Conservation (phyloP, 768 basidiomycete genomes). For the Russula dissimulans region DNA sequence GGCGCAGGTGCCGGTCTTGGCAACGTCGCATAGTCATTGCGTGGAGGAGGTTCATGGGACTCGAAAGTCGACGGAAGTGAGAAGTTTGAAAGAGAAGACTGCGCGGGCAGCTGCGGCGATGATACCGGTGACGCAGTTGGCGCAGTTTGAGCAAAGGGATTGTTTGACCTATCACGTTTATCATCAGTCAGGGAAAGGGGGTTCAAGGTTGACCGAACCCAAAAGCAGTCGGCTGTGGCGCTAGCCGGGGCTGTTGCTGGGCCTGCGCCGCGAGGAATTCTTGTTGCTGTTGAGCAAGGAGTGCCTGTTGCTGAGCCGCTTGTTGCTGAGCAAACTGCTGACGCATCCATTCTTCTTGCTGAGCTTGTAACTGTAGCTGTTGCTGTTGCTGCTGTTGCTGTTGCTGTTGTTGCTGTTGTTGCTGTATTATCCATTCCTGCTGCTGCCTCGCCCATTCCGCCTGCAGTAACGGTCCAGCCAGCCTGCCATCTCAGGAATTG, state of each 20-base stretch:
- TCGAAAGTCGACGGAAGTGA: constrained; percentile 64
- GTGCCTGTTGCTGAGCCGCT: constrained; percentile 34
- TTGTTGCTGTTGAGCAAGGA: constrained; percentile 32
- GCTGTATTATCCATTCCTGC: constrained; percentile 67
- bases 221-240: constrained; percentile 65
- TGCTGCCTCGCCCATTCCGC: constrained; percentile 41
- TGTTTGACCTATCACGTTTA: constrained; percentile 61
- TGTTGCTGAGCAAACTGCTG: constrained; percentile 57
- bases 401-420: constrained; percentile 40
- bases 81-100: constrained; percentile 41
- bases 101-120: constrained; percentile 26
- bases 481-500: background rate
- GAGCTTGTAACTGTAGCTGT: constrained; percentile 37
- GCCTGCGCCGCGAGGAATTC: constrained; percentile 13
- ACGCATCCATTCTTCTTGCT: constrained; percentile 50
- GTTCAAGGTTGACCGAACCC: constrained; percentile 36
- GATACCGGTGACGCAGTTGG: constrained; percentile 26
- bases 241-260: constrained; percentile 29
- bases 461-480: constrained; percentile 19
- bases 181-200: background rate
- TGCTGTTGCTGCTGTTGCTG: constrained; percentile 40
- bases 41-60: constrained; percentile 32
- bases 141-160: constrained; percentile 68
- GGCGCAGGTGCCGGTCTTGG: constrained; percentile 26
- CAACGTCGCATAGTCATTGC: constrained; percentile 27